phyloP scores from a whole-genome alignment of 371 early-diverging fungal genomes.

The Rhizopus microsporus region DNA sequence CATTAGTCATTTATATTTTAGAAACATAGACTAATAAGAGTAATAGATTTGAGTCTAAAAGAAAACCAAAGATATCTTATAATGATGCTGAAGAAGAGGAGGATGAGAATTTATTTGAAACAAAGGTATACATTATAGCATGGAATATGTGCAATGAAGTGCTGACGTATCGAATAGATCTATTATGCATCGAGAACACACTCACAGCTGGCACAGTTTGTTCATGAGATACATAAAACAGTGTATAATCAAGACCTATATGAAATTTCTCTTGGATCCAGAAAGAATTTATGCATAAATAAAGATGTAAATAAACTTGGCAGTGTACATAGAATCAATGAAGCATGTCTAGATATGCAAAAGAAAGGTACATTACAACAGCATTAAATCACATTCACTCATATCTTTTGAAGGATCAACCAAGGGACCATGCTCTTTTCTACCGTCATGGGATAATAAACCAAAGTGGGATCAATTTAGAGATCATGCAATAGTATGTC shows the following conservation, averaged over 20 bases:
- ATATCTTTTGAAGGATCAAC: slow-evolving; percentile 19
- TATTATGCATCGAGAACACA: slow-evolving; percentile 90
- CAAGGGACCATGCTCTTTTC: slow-evolving; percentile 52
- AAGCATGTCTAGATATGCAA: slow-evolving; percentile 78
- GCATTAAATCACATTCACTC: too few relatives aligned
- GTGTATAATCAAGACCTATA: slow-evolving; percentile 58
- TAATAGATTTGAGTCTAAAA: slow-evolving; percentile 19
- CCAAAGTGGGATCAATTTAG: slow-evolving; percentile 57
- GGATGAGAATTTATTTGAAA: slow-evolving; percentile 48
- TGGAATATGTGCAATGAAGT: neutral
- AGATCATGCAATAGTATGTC: slow-evolving; percentile 52
- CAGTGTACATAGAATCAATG: slow-evolving; percentile 65
- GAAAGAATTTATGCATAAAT: slow-evolving; percentile 85
- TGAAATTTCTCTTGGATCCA: slow-evolving; percentile 82
- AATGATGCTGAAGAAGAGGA: slow-evolving; percentile 10
- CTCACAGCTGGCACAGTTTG: slow-evolving; percentile 92
- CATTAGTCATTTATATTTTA: neutral
- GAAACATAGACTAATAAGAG: slow-evolving; percentile 8
- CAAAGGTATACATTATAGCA: slow-evolving; percentile 41
- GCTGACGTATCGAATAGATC: slow-evolving; percentile 37
- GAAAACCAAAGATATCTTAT: slow-evolving; percentile 9
- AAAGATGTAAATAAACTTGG: slow-evolving; percentile 56
- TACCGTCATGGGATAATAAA: slow-evolving; percentile 47
- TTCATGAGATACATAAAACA: slow-evolving; percentile 86
- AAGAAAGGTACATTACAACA: slow-evolving; percentile 40